Conservation (phyloP, 1,284 basidiomycete genomes). For the Fistulina hepatica region DNA sequence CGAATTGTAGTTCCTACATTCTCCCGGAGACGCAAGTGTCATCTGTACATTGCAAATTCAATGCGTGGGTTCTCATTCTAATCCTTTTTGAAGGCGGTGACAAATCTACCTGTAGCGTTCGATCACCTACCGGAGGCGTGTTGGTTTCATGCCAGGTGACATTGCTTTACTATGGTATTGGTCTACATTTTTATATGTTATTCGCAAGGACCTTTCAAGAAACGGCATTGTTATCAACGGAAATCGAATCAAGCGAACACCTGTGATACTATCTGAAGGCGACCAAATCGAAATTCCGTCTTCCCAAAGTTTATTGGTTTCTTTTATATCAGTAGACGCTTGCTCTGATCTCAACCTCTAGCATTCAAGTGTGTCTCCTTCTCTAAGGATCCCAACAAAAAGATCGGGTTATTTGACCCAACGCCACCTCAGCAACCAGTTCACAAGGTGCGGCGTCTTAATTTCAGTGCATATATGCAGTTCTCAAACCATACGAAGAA, state of each 20-base stretch:
- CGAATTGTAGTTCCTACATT: conserved; percentile 29
- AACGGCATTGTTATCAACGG: conserved; percentile 69
- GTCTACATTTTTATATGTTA: background rate
- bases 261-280: conserved; percentile 63
- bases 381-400: conserved; percentile 40
- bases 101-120: conserved; percentile 33
- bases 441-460: conserved; percentile 34
- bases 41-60: conserved; percentile 64
- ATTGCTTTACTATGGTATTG: background rate
- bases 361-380: conserved; percentile 58
- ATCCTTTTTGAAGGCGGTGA: conserved; percentile 1
- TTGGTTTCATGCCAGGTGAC: conserved; percentile 66
- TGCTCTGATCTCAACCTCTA: conserved; percentile 19
- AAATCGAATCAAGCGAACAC: conserved; percentile 49
- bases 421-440: conserved; percentile 42
- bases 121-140: conserved; percentile 57
- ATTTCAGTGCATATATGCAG: conserved; percentile 2
- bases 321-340: conserved; percentile 4
- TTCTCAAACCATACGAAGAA: conserved; percentile 18
- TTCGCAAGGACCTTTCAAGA: conserved; percentile 58
- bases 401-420: conserved; percentile 46
- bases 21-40: conserved; percentile 44
- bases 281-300: conserved; percentile 58
- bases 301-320: conserved; percentile 37
- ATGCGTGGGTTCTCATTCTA: conserved; percentile 41